These are phyloP conservation scores for Trichoderma harzianum DNA, from an alignment of 2,329 filamentous ascomycete genomes.

Conservation along the genomic window DNA sequence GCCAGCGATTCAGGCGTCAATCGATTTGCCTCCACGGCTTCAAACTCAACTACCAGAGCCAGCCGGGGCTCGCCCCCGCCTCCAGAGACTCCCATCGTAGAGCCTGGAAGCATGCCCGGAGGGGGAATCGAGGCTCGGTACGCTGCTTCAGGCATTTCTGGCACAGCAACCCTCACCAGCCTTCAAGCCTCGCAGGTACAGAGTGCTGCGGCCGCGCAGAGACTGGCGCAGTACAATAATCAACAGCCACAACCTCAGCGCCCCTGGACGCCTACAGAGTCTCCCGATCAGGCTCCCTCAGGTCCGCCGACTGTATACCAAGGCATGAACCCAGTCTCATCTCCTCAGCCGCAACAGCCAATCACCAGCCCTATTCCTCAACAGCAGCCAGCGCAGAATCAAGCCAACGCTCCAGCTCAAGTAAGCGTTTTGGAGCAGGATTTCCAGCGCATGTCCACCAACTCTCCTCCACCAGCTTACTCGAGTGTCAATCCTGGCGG, in stretches of 20 bases:
- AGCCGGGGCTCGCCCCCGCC: slow-evolving; percentile 91
- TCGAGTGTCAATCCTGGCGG: slow-evolving; percentile 64
- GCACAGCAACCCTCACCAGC: slow-evolving; percentile 75
- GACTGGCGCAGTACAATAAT: slow-evolving; percentile 71
- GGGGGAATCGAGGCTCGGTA: slow-evolving; percentile 89
- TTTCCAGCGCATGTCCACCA: slow-evolving; percentile 75
- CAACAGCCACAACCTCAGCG: slow-evolving; percentile 42
- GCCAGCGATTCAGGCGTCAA: slow-evolving; percentile 52
- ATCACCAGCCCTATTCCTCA: slow-evolving; percentile 44
- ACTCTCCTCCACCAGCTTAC: slow-evolving; percentile 92
- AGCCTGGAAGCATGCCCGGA: slow-evolving; percentile 65
- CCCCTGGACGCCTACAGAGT: slow-evolving; percentile 94
- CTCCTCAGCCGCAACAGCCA: slow-evolving; percentile 42
- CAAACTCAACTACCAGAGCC: slow-evolving; percentile 87
- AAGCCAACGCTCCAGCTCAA: slow-evolving; percentile 43
- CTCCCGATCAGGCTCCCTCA: slow-evolving; percentile 79
- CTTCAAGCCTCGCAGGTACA: slow-evolving; percentile 59
- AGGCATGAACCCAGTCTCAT: slow-evolving; percentile 68
- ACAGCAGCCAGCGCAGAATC: slow-evolving; percentile 35
- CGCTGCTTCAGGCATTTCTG: slow-evolving; percentile 86
- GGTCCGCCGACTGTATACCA: slow-evolving; percentile 91
- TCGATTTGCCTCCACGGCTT: slow-evolving; percentile 75
- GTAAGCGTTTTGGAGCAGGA: slow-evolving; percentile 79
- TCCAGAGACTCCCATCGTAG: slow-evolving; percentile 83
- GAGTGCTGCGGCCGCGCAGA: slow-evolving; percentile 77